These are phyloP conservation scores for Penicillium turbatum DNA, from an alignment of 495 filamentous ascomycete genomes.

Conservation along the genomic window DNA sequence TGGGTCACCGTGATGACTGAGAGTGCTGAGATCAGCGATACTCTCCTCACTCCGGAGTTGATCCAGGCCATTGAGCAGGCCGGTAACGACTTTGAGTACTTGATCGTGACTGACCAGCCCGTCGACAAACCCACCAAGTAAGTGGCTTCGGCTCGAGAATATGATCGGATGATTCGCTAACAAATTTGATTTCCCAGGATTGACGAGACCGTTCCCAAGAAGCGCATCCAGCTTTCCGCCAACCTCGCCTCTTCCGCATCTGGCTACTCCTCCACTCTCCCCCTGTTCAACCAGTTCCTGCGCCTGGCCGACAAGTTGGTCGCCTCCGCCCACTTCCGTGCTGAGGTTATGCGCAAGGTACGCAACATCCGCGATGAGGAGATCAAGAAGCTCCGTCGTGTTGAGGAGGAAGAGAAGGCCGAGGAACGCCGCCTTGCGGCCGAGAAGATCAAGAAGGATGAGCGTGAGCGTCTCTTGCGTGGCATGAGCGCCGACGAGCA, in stretches of 20 bases:
- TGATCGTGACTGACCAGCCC: constrained; percentile 89
- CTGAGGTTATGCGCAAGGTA: constrained; percentile 83
- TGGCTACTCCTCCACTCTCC: constrained; percentile 61
- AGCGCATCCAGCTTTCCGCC: constrained; percentile 76
- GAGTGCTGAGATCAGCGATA: constrained; percentile 90
- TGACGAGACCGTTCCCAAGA: constrained; percentile 77
- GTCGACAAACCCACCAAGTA: constrained; percentile 85
- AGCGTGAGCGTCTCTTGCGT: constrained; percentile 79
- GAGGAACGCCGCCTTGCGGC: constrained; percentile 76
- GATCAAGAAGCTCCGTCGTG: constrained; percentile 71
- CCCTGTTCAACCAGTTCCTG: constrained; percentile 78
- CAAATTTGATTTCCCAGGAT: constrained; percentile 49
- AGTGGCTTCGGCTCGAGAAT: constrained; percentile 22
- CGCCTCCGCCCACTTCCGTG: constrained; percentile 72
- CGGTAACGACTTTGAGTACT: constrained; percentile 77
- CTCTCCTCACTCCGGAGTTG: constrained; percentile 76
- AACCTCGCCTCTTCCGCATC: constrained; percentile 58
- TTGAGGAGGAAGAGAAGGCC: constrained; percentile 86
- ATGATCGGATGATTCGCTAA: constrained; percentile 1
- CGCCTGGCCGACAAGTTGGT: constrained; percentile 80
- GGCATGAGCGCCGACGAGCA: constrained; percentile 88
- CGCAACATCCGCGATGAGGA: constrained; percentile 75
- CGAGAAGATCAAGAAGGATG: constrained; percentile 86
- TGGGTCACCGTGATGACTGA: constrained; percentile 97
- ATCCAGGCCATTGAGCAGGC: constrained; percentile 75